Evolutionary conservation across 1,284 basidiomycete species (phyloP).

Genomic region (Fomitopsis betulina): DNA sequence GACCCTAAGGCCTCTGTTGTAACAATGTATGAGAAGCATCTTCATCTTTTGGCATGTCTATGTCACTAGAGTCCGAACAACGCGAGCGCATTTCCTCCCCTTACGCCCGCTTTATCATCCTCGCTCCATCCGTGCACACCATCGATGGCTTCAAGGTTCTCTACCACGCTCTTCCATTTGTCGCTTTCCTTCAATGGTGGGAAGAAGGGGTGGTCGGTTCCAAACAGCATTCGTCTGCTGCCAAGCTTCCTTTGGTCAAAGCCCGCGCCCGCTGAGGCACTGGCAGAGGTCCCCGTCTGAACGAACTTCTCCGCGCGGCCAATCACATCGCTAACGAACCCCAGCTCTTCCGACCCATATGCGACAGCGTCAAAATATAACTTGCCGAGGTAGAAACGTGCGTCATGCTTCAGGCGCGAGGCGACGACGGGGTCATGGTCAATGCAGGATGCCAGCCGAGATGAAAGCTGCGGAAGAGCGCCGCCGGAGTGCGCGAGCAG

Average conservation of each 20-base stretch:
- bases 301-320: slow-evolving; percentile 55
- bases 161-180: slow-evolving; percentile 80
- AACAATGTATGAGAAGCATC: slow-evolving; percentile 4
- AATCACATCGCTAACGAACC: slow-evolving; percentile 67
- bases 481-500: slow-evolving; percentile 85
- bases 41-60: not conserved
- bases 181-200: slow-evolving; percentile 66
- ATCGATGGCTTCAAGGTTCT: slow-evolving; percentile 77
- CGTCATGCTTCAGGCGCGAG: slow-evolving; percentile 71
- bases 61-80: slow-evolving; percentile 43
- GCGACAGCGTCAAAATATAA: slow-evolving; percentile 81
- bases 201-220: slow-evolving; percentile 90
- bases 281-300: slow-evolving; percentile 28
- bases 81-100: slow-evolving; percentile 65
- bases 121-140: slow-evolving; percentile 58
- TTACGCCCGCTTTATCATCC: slow-evolving; percentile 58
- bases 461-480: slow-evolving; percentile 75
- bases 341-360: slow-evolving; percentile 80
- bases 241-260: slow-evolving; percentile 25
- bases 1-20: slow-evolving; percentile 4
- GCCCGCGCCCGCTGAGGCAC: slow-evolving; percentile 16
- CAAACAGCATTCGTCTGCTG: slow-evolving; percentile 69
- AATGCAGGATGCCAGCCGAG: slow-evolving; percentile 79
- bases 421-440: slow-evolving; percentile 78
- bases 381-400: slow-evolving; percentile 77